A percentile compares a stretch with the other conserved stretches of the same genome.
These are phyloP conservation scores for Fraxinus sp. DNA, from an alignment of 305 asterid species.

Conservation along the genomic window DNA sequence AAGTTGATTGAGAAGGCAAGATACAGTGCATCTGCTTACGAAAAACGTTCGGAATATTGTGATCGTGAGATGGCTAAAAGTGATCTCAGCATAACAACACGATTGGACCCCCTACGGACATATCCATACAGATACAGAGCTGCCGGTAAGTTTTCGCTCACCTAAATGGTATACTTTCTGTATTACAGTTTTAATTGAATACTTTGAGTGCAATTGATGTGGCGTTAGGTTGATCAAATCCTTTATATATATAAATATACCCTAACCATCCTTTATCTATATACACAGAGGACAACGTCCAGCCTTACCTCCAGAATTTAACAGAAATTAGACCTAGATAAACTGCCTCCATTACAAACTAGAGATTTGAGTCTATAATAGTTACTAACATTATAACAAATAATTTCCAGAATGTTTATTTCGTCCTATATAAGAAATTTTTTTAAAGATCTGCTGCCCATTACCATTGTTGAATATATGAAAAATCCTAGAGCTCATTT, in stretches of 20 bases:
- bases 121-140: constrained; percentile 90
- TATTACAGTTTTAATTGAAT: neutral
- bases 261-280: neutral
- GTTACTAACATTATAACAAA: neutral
- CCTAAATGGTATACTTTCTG: neutral
- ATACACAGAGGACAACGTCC: no score
- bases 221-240: neutral
- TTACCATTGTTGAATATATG: neutral
- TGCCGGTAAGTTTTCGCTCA: constrained; percentile 53
- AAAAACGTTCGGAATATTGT: constrained; percentile 83
- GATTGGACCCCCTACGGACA: constrained; percentile 80
- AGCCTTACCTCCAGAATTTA: no score
- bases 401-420: neutral
- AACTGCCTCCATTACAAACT: no score
- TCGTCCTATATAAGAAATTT: neutral
- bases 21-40: constrained; percentile 84
- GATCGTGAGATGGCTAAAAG: constrained; percentile 86
- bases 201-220: neutral
- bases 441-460: neutral
- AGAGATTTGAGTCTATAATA: neutral
- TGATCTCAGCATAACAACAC: constrained; percentile 74
- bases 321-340: neutral
- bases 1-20: constrained; percentile 84
- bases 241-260: neutral
- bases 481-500: neutral